These are phyloP conservation scores for Corchorus capsularis DNA, from an alignment of 345 rosid genomes.

Conservation along the genomic window DNA sequence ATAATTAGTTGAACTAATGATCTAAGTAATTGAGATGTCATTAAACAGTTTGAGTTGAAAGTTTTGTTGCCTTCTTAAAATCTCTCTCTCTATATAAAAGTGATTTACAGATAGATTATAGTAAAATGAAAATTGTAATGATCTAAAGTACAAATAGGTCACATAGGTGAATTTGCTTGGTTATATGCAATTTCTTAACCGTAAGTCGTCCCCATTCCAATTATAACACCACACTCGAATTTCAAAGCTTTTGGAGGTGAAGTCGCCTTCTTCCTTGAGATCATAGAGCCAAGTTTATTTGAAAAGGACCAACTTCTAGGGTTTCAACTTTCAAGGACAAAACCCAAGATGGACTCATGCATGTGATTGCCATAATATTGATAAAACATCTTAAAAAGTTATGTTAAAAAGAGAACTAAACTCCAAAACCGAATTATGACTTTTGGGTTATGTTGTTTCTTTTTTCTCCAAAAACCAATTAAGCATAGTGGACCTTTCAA, in stretches of 20 bases:
- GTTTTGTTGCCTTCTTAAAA: background rate
- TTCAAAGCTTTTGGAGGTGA: background rate
- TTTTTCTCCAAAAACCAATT: background rate
- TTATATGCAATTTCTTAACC: background rate
- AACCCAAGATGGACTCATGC: background rate
- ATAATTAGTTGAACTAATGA: background rate
- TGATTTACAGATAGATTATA: background rate
- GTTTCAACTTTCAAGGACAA: background rate
- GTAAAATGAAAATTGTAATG: background rate
- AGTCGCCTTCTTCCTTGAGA: constrained; percentile 4
- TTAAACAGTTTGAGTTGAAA: background rate
- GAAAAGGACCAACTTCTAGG: background rate
- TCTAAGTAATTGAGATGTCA: background rate
- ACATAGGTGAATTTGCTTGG: background rate
- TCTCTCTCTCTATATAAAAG: background rate
- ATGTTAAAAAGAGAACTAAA: background rate
- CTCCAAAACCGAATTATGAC: background rate
- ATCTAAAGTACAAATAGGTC: background rate
- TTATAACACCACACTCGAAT: background rate
- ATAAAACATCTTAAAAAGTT: background rate
- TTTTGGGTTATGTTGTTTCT: background rate
- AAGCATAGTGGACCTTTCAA: background rate
- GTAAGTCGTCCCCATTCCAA: background rate
- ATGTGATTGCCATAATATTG: background rate
- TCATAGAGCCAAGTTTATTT: background rate